A percentile compares a stretch with the other conserved stretches of the same genome.
These are phyloP conservation scores for Cynara cardunculus DNA, from an alignment of 129 eudicot genomes.

Conservation along the genomic window DNA sequence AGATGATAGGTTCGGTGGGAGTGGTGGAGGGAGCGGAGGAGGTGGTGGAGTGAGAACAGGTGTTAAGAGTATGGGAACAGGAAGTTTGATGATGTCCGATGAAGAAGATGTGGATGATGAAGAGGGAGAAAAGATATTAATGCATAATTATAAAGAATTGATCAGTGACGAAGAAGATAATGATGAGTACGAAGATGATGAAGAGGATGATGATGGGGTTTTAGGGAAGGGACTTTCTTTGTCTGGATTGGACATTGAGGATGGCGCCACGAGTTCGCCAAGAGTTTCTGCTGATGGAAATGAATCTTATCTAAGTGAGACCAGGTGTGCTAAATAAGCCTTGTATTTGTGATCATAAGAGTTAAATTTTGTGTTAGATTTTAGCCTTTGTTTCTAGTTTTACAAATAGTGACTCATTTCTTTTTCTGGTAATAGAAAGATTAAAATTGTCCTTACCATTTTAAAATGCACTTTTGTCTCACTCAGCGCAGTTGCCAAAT, in stretches of 20 bases:
- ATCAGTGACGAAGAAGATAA: slow-evolving; percentile 53
- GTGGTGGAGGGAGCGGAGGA: slow-evolving; percentile 26
- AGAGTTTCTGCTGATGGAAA: slow-evolving; percentile 38
- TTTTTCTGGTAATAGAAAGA: not conserved
- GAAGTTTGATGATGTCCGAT: slow-evolving; percentile 28
- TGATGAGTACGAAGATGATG: slow-evolving; percentile 39
- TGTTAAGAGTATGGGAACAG: slow-evolving; percentile 36
- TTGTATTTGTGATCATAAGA: not conserved
- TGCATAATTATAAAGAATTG: slow-evolving; percentile 44
- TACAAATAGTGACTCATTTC: not conserved
- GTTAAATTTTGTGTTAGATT: not conserved
- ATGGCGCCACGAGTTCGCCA: slow-evolving; percentile 20
- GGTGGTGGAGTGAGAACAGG: slow-evolving; percentile 28
- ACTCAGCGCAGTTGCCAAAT: too few species aligned
- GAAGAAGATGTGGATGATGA: slow-evolving; percentile 39
- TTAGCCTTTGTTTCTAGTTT: not conserved
- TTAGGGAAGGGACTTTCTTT: slow-evolving; percentile 29
- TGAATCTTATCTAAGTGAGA: slow-evolving; percentile 79
- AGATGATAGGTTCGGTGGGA: slow-evolving; percentile 29
- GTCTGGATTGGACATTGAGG: slow-evolving; percentile 11
- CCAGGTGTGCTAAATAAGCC: slow-evolving; percentile 53
- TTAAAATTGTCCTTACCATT: not conserved
- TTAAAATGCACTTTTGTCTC: too few species aligned
- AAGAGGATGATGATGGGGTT: slow-evolving; percentile 35
- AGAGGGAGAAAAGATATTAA: slow-evolving; percentile 31